Evolutionary conservation across 2,329 filamentous ascomycete genomes (phyloP).

Genomic region (Aphanocladium album): DNA sequence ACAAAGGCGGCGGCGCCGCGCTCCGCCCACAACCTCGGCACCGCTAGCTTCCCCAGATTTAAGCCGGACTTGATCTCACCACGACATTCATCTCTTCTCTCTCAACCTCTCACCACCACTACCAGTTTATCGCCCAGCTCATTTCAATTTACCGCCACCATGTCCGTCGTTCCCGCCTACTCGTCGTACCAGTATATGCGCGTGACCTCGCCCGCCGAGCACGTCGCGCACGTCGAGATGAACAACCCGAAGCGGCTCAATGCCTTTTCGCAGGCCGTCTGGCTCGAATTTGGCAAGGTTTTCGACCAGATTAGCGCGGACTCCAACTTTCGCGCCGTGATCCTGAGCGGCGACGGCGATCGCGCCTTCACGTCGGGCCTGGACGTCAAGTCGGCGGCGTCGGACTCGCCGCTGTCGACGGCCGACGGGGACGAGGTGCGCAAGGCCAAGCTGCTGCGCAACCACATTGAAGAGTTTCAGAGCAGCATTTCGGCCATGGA

Average conservation of each 20-base stretch:
- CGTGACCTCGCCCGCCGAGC: slow-evolving; percentile 63
- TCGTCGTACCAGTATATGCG: slow-evolving; percentile 61
- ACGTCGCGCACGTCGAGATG: slow-evolving; percentile 88
- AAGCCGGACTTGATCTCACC: background rate
- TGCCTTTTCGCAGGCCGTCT: slow-evolving; percentile 79
- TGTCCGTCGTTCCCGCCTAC: slow-evolving; percentile 23
- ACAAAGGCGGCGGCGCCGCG: background rate
- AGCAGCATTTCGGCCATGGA: slow-evolving; percentile 70
- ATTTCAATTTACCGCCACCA: background rate
- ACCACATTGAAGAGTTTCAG: slow-evolving; percentile 76
- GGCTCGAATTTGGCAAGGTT: slow-evolving; percentile 70
- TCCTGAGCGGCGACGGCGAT: slow-evolving; percentile 77
- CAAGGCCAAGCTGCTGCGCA: slow-evolving; percentile 55
- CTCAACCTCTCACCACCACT: background rate
- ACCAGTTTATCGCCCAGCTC: background rate
- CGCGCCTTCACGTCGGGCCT: slow-evolving; percentile 82
- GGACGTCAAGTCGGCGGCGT: slow-evolving; percentile 68
- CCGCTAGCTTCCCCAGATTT: background rate
- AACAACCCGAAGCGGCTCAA: slow-evolving; percentile 85
- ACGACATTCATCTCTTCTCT: background rate
- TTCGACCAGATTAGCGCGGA: slow-evolving; percentile 70
- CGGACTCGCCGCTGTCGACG: slow-evolving; percentile 40
- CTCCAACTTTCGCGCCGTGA: slow-evolving; percentile 66
- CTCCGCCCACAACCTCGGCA: slow-evolving; percentile 4
- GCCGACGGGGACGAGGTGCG: slow-evolving; percentile 55